These are phyloP conservation scores for Citrus australasica DNA, from an alignment of 345 rosid species.

Conservation along the genomic window DNA sequence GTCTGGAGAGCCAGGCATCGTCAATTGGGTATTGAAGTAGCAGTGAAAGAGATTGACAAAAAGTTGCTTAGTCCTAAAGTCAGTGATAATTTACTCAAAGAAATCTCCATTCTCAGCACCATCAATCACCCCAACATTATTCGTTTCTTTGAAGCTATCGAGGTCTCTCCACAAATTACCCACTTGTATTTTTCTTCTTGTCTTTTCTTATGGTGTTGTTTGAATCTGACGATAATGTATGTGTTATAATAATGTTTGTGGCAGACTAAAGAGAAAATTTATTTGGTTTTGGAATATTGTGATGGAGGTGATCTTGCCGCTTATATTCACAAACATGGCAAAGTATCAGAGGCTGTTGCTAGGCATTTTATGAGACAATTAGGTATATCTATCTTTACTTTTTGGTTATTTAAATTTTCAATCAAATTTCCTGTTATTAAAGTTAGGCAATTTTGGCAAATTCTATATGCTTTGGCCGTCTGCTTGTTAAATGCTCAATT, in stretches of 20 bases:
- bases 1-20: slow-evolving; percentile 69
- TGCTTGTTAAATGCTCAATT: slow-evolving; percentile 3
- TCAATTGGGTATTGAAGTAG: slow-evolving; percentile 48
- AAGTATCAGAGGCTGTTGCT: slow-evolving; percentile 63
- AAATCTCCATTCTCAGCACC: slow-evolving; percentile 73
- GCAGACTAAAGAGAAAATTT: slow-evolving; percentile 64
- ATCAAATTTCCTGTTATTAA: neutral
- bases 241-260: neutral
- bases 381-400: slow-evolving; percentile 38
- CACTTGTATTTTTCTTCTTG: neutral
- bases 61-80: slow-evolving; percentile 58
- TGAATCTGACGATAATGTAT: neutral
- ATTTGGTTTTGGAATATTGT: slow-evolving; percentile 75
- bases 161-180: slow-evolving; percentile 25
- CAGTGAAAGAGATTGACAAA: slow-evolving; percentile 77
- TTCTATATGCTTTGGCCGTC: neutral
- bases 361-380: slow-evolving; percentile 77
- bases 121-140: slow-evolving; percentile 70
- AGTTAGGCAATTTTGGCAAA: neutral
- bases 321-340: slow-evolving; percentile 59
- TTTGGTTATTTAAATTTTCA: neutral
- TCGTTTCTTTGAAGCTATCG: slow-evolving; percentile 44
- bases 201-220: neutral
- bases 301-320: slow-evolving; percentile 83
- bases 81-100: slow-evolving; percentile 61